Evolutionary conservation across 2,329 filamentous ascomycete genomes (phyloP), one percentile per base, ranked within the genome.

Genomic region (Colletotrichum sp.): DNA sequence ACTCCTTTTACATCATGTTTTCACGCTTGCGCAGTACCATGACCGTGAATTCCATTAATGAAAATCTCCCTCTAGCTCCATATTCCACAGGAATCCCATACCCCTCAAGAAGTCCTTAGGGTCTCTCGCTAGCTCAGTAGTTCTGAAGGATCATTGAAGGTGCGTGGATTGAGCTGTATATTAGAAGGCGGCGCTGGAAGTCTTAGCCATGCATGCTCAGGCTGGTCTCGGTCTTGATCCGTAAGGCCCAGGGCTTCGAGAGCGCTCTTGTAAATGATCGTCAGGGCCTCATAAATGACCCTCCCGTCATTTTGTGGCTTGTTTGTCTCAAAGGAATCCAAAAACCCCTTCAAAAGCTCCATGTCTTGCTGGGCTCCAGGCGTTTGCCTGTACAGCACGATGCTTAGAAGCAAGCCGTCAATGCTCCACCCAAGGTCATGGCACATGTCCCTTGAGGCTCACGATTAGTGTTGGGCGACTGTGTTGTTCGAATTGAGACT

Each of bases 171-270:
- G 36, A 39, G 36, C 0, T 39, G 4, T 18, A 39, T 0, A 9
- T 8, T 0, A 0, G 36, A 9, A 9, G 36, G 0, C 0, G 36
- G 16, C 1, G 0, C 39, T 0, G 39, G 18, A 44, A 44, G 39
- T 6, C 39, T 44, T 52, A 0, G 0, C 44, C 10, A 52, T 52
- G 44, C n/a, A 52, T 0, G 6, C 0, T 13, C n/a, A 49, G 10
- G 9, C 44, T 52, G 12, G 2, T 52, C 44, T 3, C 0, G 44
- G 10, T 13, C 8, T 1, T 5, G 6, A 0, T 21, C 0, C 44
- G 12, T 24, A 4, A 0, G n/a, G n/a, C 44, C 3, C 44, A 13
- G 4, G 0, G 44, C n/a, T 52, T 52, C 44, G 0, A 52, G 6
- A 0, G 44, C 44, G 2, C n/a, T 52, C 10, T 52, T 52, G 44